These are phyloP conservation scores for Pulveroboletus sp. DNA, from an alignment of 768 basidiomycete genomes.

Conservation along the genomic window DNA sequence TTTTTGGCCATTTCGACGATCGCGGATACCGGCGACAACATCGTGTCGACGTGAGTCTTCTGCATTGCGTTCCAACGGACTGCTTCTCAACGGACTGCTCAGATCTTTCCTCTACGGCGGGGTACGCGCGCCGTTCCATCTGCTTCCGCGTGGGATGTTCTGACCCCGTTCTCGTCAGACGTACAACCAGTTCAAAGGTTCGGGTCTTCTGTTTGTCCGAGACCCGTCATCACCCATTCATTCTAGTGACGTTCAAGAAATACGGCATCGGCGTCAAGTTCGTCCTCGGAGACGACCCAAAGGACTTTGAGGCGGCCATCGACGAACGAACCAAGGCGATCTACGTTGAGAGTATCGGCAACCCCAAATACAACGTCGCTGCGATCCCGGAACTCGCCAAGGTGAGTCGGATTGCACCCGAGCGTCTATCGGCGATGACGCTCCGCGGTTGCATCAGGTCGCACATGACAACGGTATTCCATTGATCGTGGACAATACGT, in stretches of 20 bases:
- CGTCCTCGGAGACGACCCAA: slow-evolving; percentile 44
- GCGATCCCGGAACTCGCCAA: slow-evolving; percentile 56
- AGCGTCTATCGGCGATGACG: not conserved
- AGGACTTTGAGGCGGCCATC: slow-evolving; percentile 48
- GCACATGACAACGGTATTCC: slow-evolving; percentile 61
- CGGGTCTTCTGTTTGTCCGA: not conserved
- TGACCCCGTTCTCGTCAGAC: slow-evolving; percentile 35
- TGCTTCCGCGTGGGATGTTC: not conserved
- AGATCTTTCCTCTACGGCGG: slow-evolving; percentile 59
- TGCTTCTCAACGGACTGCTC: not conserved
- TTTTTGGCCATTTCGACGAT: slow-evolving; percentile 55
- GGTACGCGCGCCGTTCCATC: slow-evolving; percentile 31
- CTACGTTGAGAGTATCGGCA: slow-evolving; percentile 59
- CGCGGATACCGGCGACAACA: slow-evolving; percentile 57
- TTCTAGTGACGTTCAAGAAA: slow-evolving; percentile 54
- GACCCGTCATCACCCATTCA: not conserved
- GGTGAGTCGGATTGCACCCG: slow-evolving; percentile 21
- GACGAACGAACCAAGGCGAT: slow-evolving; percentile 59
- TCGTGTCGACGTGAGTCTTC: slow-evolving; percentile 49
- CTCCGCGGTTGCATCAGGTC: slow-evolving; percentile 31
- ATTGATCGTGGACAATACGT: slow-evolving; percentile 63
- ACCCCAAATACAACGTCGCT: slow-evolving; percentile 55
- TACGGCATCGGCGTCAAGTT: slow-evolving; percentile 55
- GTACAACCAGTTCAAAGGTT: slow-evolving; percentile 64
- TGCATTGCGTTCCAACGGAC: not conserved